Evolutionary conservation across 768 basidiomycete species (phyloP).

Genomic region (Suillus weaverae): DNA sequence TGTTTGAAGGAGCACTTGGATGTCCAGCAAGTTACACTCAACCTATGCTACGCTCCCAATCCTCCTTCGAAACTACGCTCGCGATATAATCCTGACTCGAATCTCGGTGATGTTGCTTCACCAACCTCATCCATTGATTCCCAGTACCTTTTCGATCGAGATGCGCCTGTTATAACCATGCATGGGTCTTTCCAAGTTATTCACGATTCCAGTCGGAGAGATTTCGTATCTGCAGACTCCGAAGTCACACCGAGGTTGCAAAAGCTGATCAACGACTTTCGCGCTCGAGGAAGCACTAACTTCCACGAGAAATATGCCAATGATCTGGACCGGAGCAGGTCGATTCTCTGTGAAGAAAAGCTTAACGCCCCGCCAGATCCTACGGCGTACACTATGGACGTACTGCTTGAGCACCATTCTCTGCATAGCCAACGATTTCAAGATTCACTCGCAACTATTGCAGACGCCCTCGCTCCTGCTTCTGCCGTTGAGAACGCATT

Average conservation of each 20-base stretch:
- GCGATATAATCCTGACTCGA: neutral
- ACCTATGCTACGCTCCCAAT: neutral
- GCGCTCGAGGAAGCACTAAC: neutral
- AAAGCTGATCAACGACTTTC: conserved; percentile 8
- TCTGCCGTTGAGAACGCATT: neutral
- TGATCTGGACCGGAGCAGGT: conserved; percentile 10
- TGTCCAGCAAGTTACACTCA: neutral
- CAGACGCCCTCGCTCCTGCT: neutral
- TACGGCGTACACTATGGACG: neutral
- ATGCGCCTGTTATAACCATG: neutral
- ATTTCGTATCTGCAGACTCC: neutral
- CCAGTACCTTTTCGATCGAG: conserved; percentile 5
- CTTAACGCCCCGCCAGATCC: neutral
- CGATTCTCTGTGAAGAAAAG: neutral
- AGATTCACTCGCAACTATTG: neutral
- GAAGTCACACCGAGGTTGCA: neutral
- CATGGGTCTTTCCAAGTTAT: neutral
- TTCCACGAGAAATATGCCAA: conserved; percentile 17
- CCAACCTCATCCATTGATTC: neutral
- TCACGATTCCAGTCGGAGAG: neutral
- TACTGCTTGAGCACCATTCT: neutral
- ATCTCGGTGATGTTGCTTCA: neutral
- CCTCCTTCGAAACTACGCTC: neutral
- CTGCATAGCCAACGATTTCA: neutral
- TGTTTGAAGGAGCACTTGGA: neutral